Evolutionary conservation across 169 alveolate genomes (phyloP).

Genomic region (Babesia bigemina): DNA sequence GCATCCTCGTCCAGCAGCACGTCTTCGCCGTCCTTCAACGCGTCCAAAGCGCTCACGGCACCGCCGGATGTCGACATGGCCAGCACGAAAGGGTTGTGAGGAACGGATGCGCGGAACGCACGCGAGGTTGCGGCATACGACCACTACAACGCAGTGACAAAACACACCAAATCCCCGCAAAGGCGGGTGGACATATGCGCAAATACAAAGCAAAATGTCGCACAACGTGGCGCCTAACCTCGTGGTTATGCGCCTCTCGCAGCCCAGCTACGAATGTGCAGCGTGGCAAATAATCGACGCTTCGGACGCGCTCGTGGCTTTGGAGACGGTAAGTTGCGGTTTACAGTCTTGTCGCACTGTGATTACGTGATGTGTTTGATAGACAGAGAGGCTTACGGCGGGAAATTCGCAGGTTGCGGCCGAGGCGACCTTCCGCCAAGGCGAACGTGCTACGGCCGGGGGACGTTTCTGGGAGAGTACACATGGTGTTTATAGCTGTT

Average conservation of each 20-base stretch:
- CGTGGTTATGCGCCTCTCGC: constrained; percentile 31
- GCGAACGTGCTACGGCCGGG: no score
- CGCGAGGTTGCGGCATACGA: background rate
- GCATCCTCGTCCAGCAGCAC: constrained; percentile 51
- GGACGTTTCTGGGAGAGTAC: no score
- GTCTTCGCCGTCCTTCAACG: constrained; percentile 33
- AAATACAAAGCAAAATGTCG: constrained; percentile 13
- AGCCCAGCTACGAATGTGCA: constrained; percentile 27
- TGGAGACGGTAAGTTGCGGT: constrained; percentile 21
- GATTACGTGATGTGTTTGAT: background rate
- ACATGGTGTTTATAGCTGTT: no score
- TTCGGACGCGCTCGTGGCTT: constrained; percentile 34
- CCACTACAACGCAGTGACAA: background rate
- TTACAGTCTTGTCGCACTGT: background rate
- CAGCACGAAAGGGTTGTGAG: background rate
- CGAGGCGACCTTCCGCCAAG: no score
- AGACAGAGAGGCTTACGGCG: no score
- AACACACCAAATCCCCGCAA: background rate
- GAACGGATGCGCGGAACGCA: background rate
- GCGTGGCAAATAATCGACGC: constrained; percentile 33
- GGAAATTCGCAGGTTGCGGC: no score
- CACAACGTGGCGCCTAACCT: constrained; percentile 22
- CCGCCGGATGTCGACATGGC: background rate
- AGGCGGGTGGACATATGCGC: background rate
- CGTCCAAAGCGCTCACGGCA: constrained; percentile 1